Evolutionary conservation across 1,139 yeast genomes (phyloP).

Genomic region (Yamadazyma sp.): DNA sequence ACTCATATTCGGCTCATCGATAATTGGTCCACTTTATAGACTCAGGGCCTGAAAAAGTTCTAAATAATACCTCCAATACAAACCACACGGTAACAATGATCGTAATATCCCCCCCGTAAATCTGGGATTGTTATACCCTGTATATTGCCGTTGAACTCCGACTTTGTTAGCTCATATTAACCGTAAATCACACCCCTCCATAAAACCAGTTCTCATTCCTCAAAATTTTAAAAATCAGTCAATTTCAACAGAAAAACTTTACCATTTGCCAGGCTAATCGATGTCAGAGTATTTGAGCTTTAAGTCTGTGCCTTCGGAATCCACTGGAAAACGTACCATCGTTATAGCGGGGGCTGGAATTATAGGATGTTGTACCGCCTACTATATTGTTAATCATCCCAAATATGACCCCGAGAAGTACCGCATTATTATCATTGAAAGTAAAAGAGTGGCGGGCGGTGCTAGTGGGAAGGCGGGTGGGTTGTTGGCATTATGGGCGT

Average conservation of each 20-base stretch:
- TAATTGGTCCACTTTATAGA: no score
- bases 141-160: no score
- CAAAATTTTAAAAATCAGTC: neutral
- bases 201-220: neutral
- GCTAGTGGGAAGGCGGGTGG: constrained; percentile 99
- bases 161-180: no score
- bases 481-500: constrained; percentile 90
- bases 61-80: no score
- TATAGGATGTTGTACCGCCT: constrained; percentile 94
- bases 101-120: no score
- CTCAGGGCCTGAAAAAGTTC: no score
- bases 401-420: constrained; percentile 67
- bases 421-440: constrained; percentile 85
- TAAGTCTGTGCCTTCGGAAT: constrained; percentile 51
- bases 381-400: constrained; percentile 81
- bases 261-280: no score
- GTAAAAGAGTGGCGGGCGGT: constrained; percentile 93
- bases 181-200: neutral
- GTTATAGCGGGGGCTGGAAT: constrained; percentile 92
- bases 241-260: neutral
- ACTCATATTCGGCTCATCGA: no score
- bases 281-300: constrained; percentile 41
- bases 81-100: no score
- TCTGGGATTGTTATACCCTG: no score
- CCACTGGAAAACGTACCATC: constrained; percentile 63